Conservation (phyloP, 164 flowering plant species). For the Piper longum region DNA sequence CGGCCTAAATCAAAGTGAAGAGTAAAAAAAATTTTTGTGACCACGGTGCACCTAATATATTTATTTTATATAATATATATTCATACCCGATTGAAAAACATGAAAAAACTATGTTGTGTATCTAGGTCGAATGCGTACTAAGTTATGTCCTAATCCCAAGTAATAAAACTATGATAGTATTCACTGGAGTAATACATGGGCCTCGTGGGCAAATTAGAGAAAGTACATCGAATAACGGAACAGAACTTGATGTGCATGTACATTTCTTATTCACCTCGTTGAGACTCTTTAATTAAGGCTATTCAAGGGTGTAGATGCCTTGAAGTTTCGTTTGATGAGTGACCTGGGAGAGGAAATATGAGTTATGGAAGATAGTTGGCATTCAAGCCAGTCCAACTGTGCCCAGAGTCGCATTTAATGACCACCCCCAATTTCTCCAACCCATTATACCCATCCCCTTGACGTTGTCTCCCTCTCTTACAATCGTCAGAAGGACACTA, state of each 20-base stretch:
- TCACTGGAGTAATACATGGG: too few relatives aligned
- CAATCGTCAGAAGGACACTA: not conserved
- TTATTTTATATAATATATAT: too few relatives aligned
- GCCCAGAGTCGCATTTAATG: conserved; percentile 22
- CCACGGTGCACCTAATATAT: too few relatives aligned
- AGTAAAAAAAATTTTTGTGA: too few relatives aligned
- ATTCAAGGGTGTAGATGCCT: conserved; percentile 32
- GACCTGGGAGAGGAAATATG: conserved; percentile 41
- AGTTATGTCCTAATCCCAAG: too few relatives aligned
- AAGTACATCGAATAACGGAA: too few relatives aligned
- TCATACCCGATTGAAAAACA: too few relatives aligned
- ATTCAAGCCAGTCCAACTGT: conserved; percentile 48
- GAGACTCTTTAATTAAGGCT: conserved; percentile 11
- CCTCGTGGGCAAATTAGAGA: too few relatives aligned
- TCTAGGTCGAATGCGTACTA: too few relatives aligned
- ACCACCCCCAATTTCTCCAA: not conserved
- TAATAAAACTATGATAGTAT: too few relatives aligned
- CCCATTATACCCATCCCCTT: not conserved
- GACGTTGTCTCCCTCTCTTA: not conserved
- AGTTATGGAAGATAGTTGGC: conserved; percentile 30
- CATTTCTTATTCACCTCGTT: conserved; percentile 9
- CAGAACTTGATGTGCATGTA: not conserved
- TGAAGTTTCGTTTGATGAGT: conserved; percentile 24
- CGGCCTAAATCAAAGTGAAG: too few relatives aligned
- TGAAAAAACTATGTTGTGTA: too few relatives aligned